Base-by-base conservation (phyloP, 2,329 filamentous ascomycete genomes). In the Bisporella sp. region DNA sequence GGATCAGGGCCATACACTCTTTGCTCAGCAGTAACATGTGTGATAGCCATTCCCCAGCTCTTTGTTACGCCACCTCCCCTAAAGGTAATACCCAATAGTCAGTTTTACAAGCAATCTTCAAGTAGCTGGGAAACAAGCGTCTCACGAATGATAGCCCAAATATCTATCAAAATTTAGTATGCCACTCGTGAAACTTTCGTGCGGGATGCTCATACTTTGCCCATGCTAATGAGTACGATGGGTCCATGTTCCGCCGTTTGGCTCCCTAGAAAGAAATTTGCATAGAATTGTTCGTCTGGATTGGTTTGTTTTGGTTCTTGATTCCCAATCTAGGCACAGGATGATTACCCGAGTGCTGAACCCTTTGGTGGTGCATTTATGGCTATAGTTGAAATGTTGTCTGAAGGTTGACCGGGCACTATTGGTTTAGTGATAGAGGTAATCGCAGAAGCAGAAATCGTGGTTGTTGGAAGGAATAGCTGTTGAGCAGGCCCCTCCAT, bases 271-370 rank as follows among this genome's bases (percentile, higher is more conserved):
- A 89, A 89, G 55, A 93, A 81, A 61, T 93, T 93, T 59, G 84
- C 76, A 59, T 87, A 89, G 65, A 90, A 91, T 62, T 91, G 72
- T 91, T 92, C 29, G 87, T 92, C 46, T 80, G 73, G 43, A 88
- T 69, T 4, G 84, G 80, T 0, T 65, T 64, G 39, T 50, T 50
- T 41, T 67, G 59, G 21, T 51, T 45, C 7, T 58, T 42, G 8
- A 85, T 71, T 5, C 78, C 79, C 28, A 71, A 64, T 11, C 78
- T 73, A 40, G 75, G 68, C 30, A 79, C 78, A 0, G 82, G 82
- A 56, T 86, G 82, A 56, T 84, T 21, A 69, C 59, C 31, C 72
- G 71, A 40, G 68, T 65, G 6, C 62, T 48, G 45, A 85, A 75
- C 31, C 69, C 66, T 11, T 11, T 30, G 7, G 28, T 45, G 42